Base-by-base conservation (phyloP, 192 early-diverging fungal genomes). In the Coemansia umbellata region DNA sequence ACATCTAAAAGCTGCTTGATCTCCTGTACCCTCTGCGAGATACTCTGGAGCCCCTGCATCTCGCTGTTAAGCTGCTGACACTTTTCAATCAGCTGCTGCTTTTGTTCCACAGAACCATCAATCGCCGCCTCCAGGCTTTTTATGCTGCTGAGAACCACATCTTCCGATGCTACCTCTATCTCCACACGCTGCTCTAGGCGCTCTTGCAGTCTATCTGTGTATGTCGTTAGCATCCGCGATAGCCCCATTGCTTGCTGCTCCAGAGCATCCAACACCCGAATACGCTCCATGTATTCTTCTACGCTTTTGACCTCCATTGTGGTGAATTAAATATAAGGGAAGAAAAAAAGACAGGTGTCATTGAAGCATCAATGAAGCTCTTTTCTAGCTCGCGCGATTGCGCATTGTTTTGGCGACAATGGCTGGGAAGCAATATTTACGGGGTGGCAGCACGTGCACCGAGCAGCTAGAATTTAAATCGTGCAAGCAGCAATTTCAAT, bases 191-290 rank as follows among this genome's bases (percentile, higher is more conserved):
- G 63, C 18, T 64, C 69, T 21, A 63, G 53, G 31, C 64, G 60
- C 60, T 76, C 63, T 31, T 72, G 69, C 31, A 72, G 48, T 19
- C 69, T 41, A 28, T 72, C 69, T 22, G 69, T 72, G 58, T 72
- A 72, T 30, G 69, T 72, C 1, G 63, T 72, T 6, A 72, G 69
- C 69, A 72, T 72, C 22, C 69, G 62, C 43, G 69, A 72, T 2
- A 72, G 62, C 18, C 69, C 69, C 69, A 72, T 72, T 9, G 69
- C 62, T 23, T 72, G 69, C 48, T 72, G 69, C 58, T 72, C 69
- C 30, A 72, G 42, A 21, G 62, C 62, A 41, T 72, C 69, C 18
- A 72, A 49, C 27, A 72, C 69, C 15, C 69, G 52, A 26, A 72
- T 72, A 21, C 69, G 69, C 49, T 72, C 69, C 69, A 72, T 72